Base-by-base conservation (phyloP, 2,329 filamentous ascomycete species). In the Pseudogymnoascus destructans region DNA sequence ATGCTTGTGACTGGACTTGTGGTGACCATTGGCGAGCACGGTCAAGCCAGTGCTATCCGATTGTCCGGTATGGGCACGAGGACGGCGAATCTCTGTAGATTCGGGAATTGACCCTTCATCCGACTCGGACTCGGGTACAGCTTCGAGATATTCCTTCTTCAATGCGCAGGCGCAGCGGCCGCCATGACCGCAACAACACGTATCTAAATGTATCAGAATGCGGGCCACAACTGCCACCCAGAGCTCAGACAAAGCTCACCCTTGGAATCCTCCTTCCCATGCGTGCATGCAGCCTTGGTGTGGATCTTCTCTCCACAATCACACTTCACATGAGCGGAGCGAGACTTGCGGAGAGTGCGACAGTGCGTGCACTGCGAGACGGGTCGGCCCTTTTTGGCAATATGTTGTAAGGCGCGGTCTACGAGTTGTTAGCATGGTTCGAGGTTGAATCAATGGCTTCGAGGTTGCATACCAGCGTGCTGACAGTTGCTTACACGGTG, bases 401-500 rank as follows among this genome's bases (percentile, higher is more conserved):
- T 95, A 72, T 95, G 89, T 69, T 89, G 86, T 64, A 97, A 81
- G 64, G 88, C 88, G 65, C 92, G 89, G 73, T 96, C 93, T 95
- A 68, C 58, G 67, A 59, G 59, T 33, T 40, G 42, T 55, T 27
- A 55, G 30, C 35, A 21, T 56, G 33, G 58, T 60, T 59, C 62
- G 63, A 61, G 61, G 30, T 30, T 58, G 32, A 56, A 54, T 57
- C 11, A 33, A 63, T 57, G 60, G 25, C 61, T 57, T 55, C 59
- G 35, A 58, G 25, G 59, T 58, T 59, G 80, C 87, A 78, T 82
- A 95, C 91, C 90, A 72, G 83, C 81, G 74, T 98, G 93, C 73
- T 92, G 89, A 79, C 93, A 98, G 72, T 93, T 95, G 85, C 91
- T 97, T 71, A 98, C 93, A 71, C 93, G 89, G 77, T 98, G 93